Conservation (phyloP, 148 eudicot species). For the Beta vulgaris region DNA sequence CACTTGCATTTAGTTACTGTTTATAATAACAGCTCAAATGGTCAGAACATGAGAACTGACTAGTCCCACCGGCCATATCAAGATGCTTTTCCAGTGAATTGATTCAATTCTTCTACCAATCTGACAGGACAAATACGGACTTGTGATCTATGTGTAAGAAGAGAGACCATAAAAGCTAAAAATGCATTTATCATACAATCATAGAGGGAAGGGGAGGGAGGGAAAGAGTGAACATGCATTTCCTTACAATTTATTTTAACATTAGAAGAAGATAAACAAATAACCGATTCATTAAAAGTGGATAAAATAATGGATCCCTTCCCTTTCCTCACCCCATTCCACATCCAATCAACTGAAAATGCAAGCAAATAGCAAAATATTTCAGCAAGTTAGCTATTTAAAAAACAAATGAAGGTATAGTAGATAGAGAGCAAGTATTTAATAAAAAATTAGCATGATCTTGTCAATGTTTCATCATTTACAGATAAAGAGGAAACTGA, state of each 20-base stretch:
- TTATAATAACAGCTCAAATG: neutral
- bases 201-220: neutral
- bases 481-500: neutral
- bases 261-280: neutral
- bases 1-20: neutral
- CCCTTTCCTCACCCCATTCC: neutral
- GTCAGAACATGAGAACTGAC: slow-evolving; percentile 30
- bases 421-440: neutral
- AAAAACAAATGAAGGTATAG: too few species aligned
- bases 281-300: too few species aligned
- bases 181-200: neutral
- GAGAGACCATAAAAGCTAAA: neutral
- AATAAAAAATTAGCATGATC: neutral
- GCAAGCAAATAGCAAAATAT: too few species aligned
- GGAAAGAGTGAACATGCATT: neutral
- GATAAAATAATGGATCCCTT: too few species aligned
- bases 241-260: neutral
- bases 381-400: too few species aligned
- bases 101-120: slow-evolving; percentile 80
- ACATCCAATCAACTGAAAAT: neutral
- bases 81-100: slow-evolving; percentile 97
- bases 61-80: slow-evolving; percentile 98
- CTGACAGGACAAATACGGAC: slow-evolving; percentile 29
- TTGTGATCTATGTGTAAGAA: neutral
- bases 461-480: neutral